A percentile compares a stretch with the other conserved stretches of the same genome.
phyloP scores from a whole-genome alignment of 202 grass and related monocot genomes.

The Panicum virgatum region DNA sequence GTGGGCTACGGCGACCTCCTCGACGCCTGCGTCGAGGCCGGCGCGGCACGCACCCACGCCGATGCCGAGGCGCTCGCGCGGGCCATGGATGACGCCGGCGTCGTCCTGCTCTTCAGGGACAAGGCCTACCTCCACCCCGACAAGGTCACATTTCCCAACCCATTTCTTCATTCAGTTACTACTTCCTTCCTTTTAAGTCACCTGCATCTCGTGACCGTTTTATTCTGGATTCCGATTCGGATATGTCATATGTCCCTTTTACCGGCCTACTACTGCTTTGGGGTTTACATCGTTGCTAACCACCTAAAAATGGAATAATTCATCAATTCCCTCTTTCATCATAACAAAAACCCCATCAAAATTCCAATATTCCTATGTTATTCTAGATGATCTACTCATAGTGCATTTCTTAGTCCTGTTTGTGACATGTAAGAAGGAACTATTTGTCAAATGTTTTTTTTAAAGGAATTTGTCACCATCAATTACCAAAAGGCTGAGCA shows the following conservation, averaged over 20 bases:
- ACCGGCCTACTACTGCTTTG: background rate
- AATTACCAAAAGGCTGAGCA: background rate
- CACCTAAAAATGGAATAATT: background rate
- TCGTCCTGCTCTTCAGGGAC: constrained; percentile 61
- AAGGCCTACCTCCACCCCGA: constrained; percentile 69
- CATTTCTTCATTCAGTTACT: background rate
- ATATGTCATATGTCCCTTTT: no score
- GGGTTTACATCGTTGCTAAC: background rate
- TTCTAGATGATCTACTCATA: background rate
- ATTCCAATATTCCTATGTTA: background rate
- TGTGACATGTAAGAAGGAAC: background rate
- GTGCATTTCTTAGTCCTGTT: background rate
- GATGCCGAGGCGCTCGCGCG: constrained; percentile 54
- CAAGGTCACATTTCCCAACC: constrained; percentile 35
- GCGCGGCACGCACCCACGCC: constrained; percentile 41
- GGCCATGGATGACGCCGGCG: constrained; percentile 53
- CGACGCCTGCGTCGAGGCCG: no score
- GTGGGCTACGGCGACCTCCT: constrained; percentile 57
- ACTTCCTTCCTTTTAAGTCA: background rate
- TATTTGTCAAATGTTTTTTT: constrained; percentile 1
- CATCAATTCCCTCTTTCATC: background rate
- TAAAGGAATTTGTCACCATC: no score
- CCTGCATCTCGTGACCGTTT: no score
- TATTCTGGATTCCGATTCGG: background rate
- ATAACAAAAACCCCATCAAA: background rate